Conservation (phyloP, 2,329 filamentous ascomycete species). For the Cordyceps fumosorosea region DNA sequence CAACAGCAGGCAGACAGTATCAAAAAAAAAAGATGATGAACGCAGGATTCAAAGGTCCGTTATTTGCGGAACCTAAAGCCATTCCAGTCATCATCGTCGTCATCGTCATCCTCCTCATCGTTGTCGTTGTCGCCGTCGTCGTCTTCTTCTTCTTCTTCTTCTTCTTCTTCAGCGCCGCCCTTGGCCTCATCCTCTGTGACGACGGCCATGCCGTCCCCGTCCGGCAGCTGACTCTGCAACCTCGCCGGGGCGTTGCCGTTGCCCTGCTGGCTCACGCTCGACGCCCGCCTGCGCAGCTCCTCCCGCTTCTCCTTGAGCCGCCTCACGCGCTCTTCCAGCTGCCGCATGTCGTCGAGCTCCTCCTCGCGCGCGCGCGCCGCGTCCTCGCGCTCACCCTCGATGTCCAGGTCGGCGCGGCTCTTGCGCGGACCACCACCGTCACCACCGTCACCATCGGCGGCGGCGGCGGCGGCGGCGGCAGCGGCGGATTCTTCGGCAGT, state of each 20-base stretch:
- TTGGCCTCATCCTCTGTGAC: conserved; percentile 18
- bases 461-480: conserved; percentile 34
- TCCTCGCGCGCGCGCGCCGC: conserved; percentile 65
- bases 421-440: conserved; percentile 36
- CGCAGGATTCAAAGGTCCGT: not conserved
- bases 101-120: conserved; percentile 32
- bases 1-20: not conserved
- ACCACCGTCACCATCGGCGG: too few species aligned
- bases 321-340: conserved; percentile 64
- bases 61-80: conserved; percentile 44
- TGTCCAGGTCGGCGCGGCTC: conserved; percentile 46
- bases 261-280: conserved; percentile 22
- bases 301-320: conserved; percentile 66
- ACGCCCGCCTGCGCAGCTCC: conserved; percentile 43
- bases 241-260: conserved; percentile 14
- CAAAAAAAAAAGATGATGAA: not conserved
- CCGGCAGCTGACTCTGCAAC: not conserved
- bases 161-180: conserved; percentile 27
- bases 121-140: conserved; percentile 35
- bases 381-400: conserved; percentile 68
- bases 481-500: conserved; percentile 56
- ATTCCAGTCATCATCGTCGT: conserved; percentile 49
- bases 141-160: conserved; percentile 36
- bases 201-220: conserved; percentile 11
- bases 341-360: conserved; percentile 79